Evolutionary conservation across 2,329 filamentous ascomycete species (phyloP).

Genomic region (Reticulascus tulasneorum): DNA sequence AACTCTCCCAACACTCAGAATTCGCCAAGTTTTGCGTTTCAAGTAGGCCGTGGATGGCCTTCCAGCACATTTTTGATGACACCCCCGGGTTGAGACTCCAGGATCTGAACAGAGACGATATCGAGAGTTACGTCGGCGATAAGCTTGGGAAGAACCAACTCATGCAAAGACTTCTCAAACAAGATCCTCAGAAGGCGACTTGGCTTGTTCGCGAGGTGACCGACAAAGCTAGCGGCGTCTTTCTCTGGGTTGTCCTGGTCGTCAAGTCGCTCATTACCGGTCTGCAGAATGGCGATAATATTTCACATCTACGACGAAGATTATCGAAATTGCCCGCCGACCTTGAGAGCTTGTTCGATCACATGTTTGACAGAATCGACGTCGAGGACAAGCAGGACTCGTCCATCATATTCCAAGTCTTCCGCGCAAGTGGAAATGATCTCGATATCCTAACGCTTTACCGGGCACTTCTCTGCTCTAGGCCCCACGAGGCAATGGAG

Average conservation of each 20-base stretch:
- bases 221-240: constrained; percentile 13
- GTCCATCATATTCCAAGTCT: background rate
- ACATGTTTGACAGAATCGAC: constrained; percentile 11
- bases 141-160: background rate
- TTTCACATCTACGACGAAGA: constrained; percentile 5
- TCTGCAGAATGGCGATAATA: constrained; percentile 4
- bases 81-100: constrained; percentile 11
- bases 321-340: constrained; percentile 10
- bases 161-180: background rate
- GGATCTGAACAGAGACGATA: constrained; percentile 13
- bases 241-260: constrained; percentile 16
- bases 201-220: constrained; percentile 8
- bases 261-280: constrained; percentile 10
- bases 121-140: constrained; percentile 6
- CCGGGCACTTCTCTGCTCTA: no score
- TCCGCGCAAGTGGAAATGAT: no score
- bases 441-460: no score
- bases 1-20: background rate
- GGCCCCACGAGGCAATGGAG: no score
- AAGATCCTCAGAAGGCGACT: background rate
- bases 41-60: constrained; percentile 22
- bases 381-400: background rate
- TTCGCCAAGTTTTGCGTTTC: constrained; percentile 25
- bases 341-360: constrained; percentile 11
- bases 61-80: constrained; percentile 11